Conservation (phyloP, 352 stramenopile genomes). For the Phytophthora ohioensis region DNA sequence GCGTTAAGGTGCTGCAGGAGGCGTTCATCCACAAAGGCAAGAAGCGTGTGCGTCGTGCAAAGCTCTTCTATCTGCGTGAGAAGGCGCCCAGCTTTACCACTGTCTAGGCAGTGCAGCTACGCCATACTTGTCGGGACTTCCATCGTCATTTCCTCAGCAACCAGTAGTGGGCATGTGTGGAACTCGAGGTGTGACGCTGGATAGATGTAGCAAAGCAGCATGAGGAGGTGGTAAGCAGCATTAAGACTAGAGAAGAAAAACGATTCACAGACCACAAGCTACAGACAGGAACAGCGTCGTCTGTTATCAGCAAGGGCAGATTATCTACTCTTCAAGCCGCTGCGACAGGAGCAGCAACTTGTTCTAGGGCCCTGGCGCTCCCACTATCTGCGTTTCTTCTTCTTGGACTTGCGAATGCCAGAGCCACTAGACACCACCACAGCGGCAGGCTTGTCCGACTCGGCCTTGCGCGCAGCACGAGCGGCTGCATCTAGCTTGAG, state of each 20-base stretch:
- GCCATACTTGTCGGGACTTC: constrained; percentile 22
- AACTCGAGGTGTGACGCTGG: constrained; percentile 9
- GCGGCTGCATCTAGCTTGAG: constrained; percentile 84
- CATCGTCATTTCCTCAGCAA: constrained; percentile 4
- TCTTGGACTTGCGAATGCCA: constrained; percentile 85
- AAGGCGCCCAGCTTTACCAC: constrained; percentile 86
- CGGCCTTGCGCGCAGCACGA: constrained; percentile 74
- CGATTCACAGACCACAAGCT: constrained; percentile 31
- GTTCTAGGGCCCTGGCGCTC: constrained; percentile 24
- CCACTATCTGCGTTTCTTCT: constrained; percentile 86
- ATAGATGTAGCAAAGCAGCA: constrained; percentile 34
- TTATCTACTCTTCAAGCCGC: constrained; percentile 19
- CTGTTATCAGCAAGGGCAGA: constrained; percentile 26
- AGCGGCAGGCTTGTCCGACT: constrained; percentile 64
- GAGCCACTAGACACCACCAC: constrained; percentile 67
- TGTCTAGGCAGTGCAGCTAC: constrained; percentile 53
- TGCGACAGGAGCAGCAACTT: constrained; percentile 12
- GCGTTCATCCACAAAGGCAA: constrained; percentile 93
- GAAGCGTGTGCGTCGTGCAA: constrained; percentile 90
- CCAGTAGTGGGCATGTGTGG: neutral
- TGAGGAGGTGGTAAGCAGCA: constrained; percentile 14
- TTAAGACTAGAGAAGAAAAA: constrained; percentile 44
- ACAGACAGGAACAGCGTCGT: constrained; percentile 31
- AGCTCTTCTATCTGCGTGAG: constrained; percentile 91
- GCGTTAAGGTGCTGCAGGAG: constrained; percentile 88